Evolutionary conservation across 768 basidiomycete species (phyloP).

Genomic region (Serendipita indica): DNA sequence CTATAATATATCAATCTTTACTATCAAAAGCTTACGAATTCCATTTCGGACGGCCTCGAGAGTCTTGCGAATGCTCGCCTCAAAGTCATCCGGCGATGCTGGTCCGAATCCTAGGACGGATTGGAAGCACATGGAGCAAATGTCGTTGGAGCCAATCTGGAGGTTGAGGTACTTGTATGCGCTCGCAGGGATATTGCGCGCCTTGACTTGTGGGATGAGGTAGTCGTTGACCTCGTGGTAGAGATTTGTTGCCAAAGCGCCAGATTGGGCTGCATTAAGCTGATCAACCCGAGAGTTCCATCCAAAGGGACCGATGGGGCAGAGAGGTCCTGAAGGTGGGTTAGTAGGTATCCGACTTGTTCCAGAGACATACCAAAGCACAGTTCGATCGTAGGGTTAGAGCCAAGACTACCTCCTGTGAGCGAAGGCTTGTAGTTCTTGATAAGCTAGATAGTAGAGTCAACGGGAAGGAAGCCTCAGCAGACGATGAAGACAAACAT

Average conservation of each 20-base stretch:
- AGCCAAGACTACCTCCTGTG: slow-evolving; percentile 7
- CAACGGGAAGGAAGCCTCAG: background rate
- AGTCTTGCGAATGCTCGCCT: background rate
- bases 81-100: slow-evolving; percentile 2
- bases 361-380: slow-evolving; percentile 9
- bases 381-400: background rate
- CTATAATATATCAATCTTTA: too few species aligned
- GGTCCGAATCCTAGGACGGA: background rate
- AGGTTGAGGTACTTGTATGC: slow-evolving; percentile 9
- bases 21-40: slow-evolving; percentile 9
- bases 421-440: background rate
- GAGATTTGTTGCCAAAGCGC: slow-evolving; percentile 8
- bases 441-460: background rate
- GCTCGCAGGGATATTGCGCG: background rate
- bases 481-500: slow-evolving; percentile 4
- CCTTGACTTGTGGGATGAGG: slow-evolving; percentile 9
- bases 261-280: slow-evolving; percentile 10
- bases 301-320: slow-evolving; percentile 7
- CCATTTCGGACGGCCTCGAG: slow-evolving; percentile 8
- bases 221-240: slow-evolving; percentile 10
- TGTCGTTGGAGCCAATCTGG: slow-evolving; percentile 11
- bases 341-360: background rate
- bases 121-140: slow-evolving; percentile 8
- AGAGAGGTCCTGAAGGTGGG: background rate
- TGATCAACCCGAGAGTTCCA: slow-evolving; percentile 9